A percentile compares a stretch with the other conserved stretches of the same genome.
These are phyloP conservation scores for Hypsizygus marmoreus DNA, from an alignment of 768 basidiomycete species.

Conservation along the genomic window DNA sequence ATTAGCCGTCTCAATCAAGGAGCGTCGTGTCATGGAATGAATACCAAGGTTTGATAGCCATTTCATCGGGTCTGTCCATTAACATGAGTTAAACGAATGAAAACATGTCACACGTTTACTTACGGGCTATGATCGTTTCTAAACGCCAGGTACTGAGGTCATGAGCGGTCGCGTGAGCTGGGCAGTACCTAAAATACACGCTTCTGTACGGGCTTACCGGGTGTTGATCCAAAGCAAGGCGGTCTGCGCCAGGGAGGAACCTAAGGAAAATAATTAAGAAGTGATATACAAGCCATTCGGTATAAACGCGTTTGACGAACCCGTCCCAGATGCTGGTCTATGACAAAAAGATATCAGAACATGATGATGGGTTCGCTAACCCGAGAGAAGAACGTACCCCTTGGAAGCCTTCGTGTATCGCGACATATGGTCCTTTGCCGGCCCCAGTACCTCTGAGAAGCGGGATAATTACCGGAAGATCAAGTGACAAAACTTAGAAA, in stretches of 20 bases:
- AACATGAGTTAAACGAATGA: constrained; percentile 11
- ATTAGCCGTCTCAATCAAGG: constrained; percentile 1
- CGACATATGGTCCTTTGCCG: constrained; percentile 65
- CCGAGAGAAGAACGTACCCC: constrained; percentile 37
- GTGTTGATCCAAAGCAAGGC: constrained; percentile 67
- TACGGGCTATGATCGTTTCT: constrained; percentile 42
- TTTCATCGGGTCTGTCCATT: constrained; percentile 34
- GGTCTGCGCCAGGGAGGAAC: constrained; percentile 59
- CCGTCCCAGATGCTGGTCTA: constrained; percentile 49
- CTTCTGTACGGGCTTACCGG: constrained; percentile 37
- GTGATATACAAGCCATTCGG: constrained; percentile 11
- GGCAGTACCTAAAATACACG: too few relatives aligned
- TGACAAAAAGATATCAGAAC: constrained; percentile 11
- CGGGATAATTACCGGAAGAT: constrained; percentile 48
- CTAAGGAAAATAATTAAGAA: constrained; percentile 20
- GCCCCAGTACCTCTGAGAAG: constrained; percentile 72
- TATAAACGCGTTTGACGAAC: constrained; percentile 23
- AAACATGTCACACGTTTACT: constrained; percentile 16
- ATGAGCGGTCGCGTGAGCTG: too few relatives aligned
- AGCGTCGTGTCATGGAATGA: constrained; percentile 9
- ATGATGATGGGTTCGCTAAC: constrained; percentile 7
- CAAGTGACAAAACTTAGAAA: constrained; percentile 16
- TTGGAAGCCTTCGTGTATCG: constrained; percentile 53
- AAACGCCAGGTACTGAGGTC: constrained; percentile 47
- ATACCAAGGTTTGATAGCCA: constrained; percentile 48